Base-by-base conservation (phyloP, 1,139 yeast genomes). In the Candida neerlandica region DNA sequence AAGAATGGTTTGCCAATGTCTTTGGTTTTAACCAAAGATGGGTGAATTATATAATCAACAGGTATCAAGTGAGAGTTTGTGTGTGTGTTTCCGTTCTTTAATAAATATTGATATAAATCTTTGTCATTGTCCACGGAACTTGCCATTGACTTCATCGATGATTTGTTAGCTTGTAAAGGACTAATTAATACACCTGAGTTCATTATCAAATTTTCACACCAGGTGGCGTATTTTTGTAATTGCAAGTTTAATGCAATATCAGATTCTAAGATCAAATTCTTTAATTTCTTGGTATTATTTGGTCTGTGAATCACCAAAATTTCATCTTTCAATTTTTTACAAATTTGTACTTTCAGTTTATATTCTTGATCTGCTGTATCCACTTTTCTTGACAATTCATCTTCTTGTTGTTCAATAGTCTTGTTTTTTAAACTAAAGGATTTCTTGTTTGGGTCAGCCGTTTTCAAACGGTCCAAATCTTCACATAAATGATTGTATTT, bases 191-290 rank as follows among this genome's bases (percentile, higher is more conserved):
- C 88, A 27, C 97, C 98, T 19, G 89, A 80, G 60, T 92, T 91
- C 72, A 94, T 80, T 29, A 89, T 79, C 54, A 89, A 77, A 38
- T 89, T 89, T 66, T 94, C 98, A 51, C 85, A 82, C 78, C 91
- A 87, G 37, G 94, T 88, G 5, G 97, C 86, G 63, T 87, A 92
- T 64, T 91, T 90, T 60, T 89, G 95, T 51, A 94, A 73, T 67
- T 92, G 97, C 46, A 91, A 83, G 54, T 90, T 83, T 76, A 92
- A 74, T 11, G 97, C 97, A 47, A 89, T 83, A 66, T 94, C 98
- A 66, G 89, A 79, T 66, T 92, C 97, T 56, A 90, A 73, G 48
- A 91, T 85, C 56, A 90, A 73, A 63, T 89, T 86, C 63, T 86
- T 88, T 58, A 94, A 75, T 57, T 84, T 86, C 55, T 83, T 81